Base-by-base conservation (phyloP, 1,139 yeast genomes). In the Debaryomycetaceae sp. region DNA sequence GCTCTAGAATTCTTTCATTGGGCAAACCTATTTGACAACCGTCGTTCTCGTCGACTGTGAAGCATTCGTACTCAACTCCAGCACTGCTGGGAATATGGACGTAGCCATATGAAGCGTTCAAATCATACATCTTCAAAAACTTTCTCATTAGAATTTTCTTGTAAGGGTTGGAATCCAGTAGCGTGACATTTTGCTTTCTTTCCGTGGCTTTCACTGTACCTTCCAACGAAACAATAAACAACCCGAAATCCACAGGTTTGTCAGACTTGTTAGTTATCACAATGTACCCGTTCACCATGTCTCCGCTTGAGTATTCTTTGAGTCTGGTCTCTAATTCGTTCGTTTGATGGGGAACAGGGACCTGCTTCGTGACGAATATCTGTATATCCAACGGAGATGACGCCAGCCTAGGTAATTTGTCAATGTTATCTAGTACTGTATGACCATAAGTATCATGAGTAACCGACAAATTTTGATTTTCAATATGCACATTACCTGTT, bases 1-100 rank as follows among this genome's bases (percentile, higher is more conserved):
- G 85, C 44, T 64, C 62, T 33, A 84, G 63, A 0, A 75, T 57
- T 50, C 86, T 64, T 49, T 73, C 75, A 47, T 75, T 65, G 0
- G 80, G 76, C 11, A 84, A 59, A 0, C 87, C 89, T 43, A 81
- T 57, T 6, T 57, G 49, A 38, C 79, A 63, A 1, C 76, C 78
- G 57, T 84, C 89, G 39, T 57, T 55, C 22, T 51, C 46, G 54
- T 80, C 85, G 4, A 48, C 54, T 9, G 71, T 59, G 39, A 72
- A 74, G 1, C 75, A 68, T 33, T 63, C 72, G 55, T 77, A 77
- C 44, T 66, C 75, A 47, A 78, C 66, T 8, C 84, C 84, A 0
- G 81, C 76, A 52, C 75, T 68, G 49, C 64, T 72, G 1, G 78
- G 78, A n/a, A 75, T 65, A 36, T 60, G 62, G 3, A 66, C 59